A percentile compares a stretch with the other conserved stretches of the same genome.
Conservation (phyloP, 805 yeast genomes). For the Pichia rugopelliculosa region DNA sequence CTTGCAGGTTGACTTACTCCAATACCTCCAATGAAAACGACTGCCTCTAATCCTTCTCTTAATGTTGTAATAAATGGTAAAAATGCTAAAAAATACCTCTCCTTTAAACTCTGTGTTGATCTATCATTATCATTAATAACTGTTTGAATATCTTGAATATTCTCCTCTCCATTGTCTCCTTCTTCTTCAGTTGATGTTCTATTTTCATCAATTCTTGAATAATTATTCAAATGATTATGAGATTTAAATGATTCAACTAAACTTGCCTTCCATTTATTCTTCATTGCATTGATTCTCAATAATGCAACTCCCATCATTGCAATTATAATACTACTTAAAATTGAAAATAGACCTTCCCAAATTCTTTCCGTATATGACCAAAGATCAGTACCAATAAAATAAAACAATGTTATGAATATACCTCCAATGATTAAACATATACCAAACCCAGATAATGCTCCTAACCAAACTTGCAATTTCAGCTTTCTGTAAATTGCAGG, state of each 20-base stretch:
- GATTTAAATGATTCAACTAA: conserved; percentile 23
- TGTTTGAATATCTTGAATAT: not conserved
- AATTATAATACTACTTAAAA: conserved; percentile 70
- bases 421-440: conserved; percentile 71
- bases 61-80: conserved; percentile 80
- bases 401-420: conserved; percentile 60
- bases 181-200: conserved; percentile 34
- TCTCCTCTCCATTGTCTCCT: conserved; percentile 25
- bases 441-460: conserved; percentile 64
- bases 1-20: conserved; percentile 64
- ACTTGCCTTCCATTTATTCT: conserved; percentile 72
- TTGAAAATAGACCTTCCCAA: conserved; percentile 82
- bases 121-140: not conserved
- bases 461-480: conserved; percentile 71
- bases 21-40: conserved; percentile 85
- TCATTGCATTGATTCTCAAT: conserved; percentile 70
- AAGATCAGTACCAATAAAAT: conserved; percentile 70
- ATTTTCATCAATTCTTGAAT: not conserved
- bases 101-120: conserved; percentile 30
- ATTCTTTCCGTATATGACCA: conserved; percentile 85
- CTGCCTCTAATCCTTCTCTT: conserved; percentile 88
- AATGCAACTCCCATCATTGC: conserved; percentile 84
- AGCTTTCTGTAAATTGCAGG: conserved; percentile 34
- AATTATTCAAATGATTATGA: conserved; percentile 1
- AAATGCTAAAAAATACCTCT: conserved; percentile 61